Evolutionary conservation across 768 basidiomycete genomes (phyloP).

Genomic region (Calocera viscosa): DNA sequence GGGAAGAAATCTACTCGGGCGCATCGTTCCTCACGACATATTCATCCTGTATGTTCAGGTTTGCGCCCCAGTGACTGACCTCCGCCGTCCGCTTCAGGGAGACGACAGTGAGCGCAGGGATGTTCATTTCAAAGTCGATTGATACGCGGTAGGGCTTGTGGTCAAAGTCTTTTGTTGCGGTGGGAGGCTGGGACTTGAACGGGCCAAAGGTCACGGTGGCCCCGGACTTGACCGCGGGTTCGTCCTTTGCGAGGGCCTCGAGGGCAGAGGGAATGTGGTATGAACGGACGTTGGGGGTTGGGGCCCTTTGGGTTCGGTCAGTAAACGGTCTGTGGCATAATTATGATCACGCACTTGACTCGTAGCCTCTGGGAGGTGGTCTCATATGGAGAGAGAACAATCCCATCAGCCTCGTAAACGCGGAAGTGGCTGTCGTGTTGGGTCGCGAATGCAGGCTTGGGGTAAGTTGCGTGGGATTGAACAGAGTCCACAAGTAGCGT

Average conservation of each 20-base stretch:
- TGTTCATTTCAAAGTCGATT: conserved; percentile 73
- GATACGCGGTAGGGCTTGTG: conserved; percentile 51
- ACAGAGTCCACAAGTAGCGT: conserved; percentile 70
- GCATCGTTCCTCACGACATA: conserved; percentile 80
- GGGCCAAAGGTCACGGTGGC: conserved; percentile 82
- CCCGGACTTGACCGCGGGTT: conserved; percentile 48
- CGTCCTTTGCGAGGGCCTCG: conserved; percentile 48
- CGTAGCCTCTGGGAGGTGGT: conserved; percentile 78
- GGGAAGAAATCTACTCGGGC: conserved; percentile 52
- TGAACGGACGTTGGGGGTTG: conserved; percentile 55
- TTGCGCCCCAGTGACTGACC: conserved; percentile 94
- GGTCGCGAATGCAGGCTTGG: conserved; percentile 58
- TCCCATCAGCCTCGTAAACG: conserved; percentile 61
- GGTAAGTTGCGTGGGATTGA: conserved; percentile 62
- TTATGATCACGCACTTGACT: conserved; percentile 47
- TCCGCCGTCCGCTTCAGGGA: conserved; percentile 67
- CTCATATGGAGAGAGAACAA: conserved; percentile 72
- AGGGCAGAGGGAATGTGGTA: conserved; percentile 55
- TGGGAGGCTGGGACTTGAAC: conserved; percentile 58
- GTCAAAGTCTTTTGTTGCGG: conserved; percentile 42
- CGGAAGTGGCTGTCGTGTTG: conserved; percentile 72
- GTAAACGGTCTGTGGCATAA: conserved; percentile 1
- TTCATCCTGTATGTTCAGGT: conserved; percentile 85
- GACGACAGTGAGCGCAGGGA: conserved; percentile 64
- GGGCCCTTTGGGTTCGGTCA: conserved; percentile 38